Conservation (phyloP, 192 early-diverging fungal genomes). For the Chytriomyces hyalinus region DNA sequence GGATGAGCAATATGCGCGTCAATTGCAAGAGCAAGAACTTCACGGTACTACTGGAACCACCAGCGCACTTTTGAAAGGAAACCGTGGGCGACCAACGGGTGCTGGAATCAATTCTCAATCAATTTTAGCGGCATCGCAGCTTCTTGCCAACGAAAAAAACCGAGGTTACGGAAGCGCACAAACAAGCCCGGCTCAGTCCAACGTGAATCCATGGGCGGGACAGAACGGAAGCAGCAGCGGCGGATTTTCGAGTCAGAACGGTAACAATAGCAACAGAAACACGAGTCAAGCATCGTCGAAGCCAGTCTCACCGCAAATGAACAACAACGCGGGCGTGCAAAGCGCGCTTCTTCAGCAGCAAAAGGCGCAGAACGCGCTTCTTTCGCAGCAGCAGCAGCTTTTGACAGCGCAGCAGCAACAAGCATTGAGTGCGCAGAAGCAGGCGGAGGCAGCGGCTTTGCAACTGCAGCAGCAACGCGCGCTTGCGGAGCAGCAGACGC, state of each 20-base stretch:
- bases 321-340: conserved; percentile 5
- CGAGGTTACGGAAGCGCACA: conserved; percentile 2
- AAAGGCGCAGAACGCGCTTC: background rate
- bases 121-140: conserved; percentile 26
- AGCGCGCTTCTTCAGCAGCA: conserved; percentile 1
- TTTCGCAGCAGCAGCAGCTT: conserved; percentile 29
- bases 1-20: conserved; percentile 83
- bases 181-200: background rate
- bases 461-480: conserved; percentile 32
- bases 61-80: conserved; percentile 27
- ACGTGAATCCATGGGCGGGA: conserved; percentile 27
- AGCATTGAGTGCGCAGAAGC: conserved; percentile 39
- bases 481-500: conserved; percentile 30
- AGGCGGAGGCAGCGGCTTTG: conserved; percentile 29
- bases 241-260: background rate
- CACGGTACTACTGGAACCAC: conserved; percentile 26
- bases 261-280: background rate
- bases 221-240: background rate
- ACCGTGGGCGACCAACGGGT: conserved; percentile 22
- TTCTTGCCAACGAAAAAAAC: conserved; percentile 29
- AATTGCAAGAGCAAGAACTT: conserved; percentile 77
- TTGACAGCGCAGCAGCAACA: conserved; percentile 31
- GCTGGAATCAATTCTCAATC: conserved; percentile 35
- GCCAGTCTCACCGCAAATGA: background rate
- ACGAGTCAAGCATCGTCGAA: background rate